Percentiles rank a stretch among this genome's conserved stretches.
These are phyloP conservation scores for Apiotrichum gracile DNA, from an alignment of 1,284 basidiomycete genomes.

Conservation along the genomic window DNA sequence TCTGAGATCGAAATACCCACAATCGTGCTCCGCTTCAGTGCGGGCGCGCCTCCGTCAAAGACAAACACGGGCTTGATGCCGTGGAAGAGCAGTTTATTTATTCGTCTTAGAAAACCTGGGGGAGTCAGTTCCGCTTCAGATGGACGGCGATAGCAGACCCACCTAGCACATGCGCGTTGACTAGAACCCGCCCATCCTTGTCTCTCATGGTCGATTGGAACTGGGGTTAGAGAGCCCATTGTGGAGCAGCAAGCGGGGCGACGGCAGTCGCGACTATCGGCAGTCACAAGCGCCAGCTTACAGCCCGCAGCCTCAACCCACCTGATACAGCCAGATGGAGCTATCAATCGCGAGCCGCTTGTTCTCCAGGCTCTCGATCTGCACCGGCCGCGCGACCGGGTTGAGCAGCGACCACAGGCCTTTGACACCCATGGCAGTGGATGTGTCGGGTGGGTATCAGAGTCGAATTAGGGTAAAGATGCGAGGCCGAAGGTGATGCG, in stretches of 20 bases:
- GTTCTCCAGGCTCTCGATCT: slow-evolving; percentile 87
- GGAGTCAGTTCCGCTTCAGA: not conserved
- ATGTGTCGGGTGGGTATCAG: not conserved
- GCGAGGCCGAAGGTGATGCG: too few relatives aligned
- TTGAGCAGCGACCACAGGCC: slow-evolving; percentile 86
- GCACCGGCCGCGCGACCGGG: slow-evolving; percentile 80
- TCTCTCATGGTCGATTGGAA: slow-evolving; percentile 99
- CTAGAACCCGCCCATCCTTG: slow-evolving; percentile 82
- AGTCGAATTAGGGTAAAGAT: not conserved
- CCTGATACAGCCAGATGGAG: slow-evolving; percentile 92
- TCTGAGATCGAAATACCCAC: slow-evolving; percentile 50
- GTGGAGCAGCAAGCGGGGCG: not conserved
- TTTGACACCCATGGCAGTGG: slow-evolving; percentile 76
- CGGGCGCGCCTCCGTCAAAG: slow-evolving; percentile 90
- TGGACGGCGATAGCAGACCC: slow-evolving; percentile 1
- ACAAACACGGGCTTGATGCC: slow-evolving; percentile 97
- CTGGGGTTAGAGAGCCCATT: too few relatives aligned
- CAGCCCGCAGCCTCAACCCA: slow-evolving; percentile 8
- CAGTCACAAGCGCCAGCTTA: too few relatives aligned
- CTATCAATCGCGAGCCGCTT: slow-evolving; percentile 94
- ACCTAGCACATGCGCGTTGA: slow-evolving; percentile 93
- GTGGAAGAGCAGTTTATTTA: slow-evolving; percentile 91
- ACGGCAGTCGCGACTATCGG: not conserved
- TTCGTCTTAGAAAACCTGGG: slow-evolving; percentile 70
- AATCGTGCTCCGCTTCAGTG: slow-evolving; percentile 77